Evolutionary conservation across 139 green algal genomes (phyloP).

Genomic region (Ettlia oleoabundans): DNA sequence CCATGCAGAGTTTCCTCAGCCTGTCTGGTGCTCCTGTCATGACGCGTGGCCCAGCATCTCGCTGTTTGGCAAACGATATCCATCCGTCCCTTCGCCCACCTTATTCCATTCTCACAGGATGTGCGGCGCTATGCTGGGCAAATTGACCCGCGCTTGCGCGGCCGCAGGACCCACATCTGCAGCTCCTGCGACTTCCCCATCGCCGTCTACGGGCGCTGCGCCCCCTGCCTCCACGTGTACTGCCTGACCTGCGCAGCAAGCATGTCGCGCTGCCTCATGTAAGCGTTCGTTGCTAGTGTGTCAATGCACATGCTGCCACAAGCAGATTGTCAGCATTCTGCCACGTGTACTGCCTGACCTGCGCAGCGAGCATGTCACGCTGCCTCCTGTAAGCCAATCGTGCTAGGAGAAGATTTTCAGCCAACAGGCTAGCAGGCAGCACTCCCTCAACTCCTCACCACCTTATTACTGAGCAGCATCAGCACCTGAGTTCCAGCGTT

Average conservation of each 20-base stretch:
- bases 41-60: too few relatives aligned
- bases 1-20: too few relatives aligned
- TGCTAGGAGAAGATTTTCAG: too few relatives aligned
- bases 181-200: conserved; percentile 73
- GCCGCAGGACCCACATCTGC: conserved; percentile 63
- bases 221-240: conserved; percentile 80
- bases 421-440: background rate
- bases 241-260: conserved; percentile 75
- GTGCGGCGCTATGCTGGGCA: background rate
- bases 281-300: conserved; percentile 39
- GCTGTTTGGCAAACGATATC: too few relatives aligned
- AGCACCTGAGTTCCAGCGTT: too few relatives aligned
- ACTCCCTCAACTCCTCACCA: background rate
- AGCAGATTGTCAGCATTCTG: too few relatives aligned
- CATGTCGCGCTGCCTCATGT: conserved; percentile 77
- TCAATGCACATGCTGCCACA: too few relatives aligned
- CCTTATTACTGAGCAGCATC: too few relatives aligned
- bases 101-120: background rate
- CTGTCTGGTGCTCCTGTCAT: too few relatives aligned
- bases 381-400: conserved; percentile 83
- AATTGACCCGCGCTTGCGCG: background rate
- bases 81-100: too few relatives aligned
- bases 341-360: conserved; percentile 79
- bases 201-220: conserved; percentile 71
- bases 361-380: conserved; percentile 66